A percentile compares a stretch with the other conserved stretches of the same genome.
phyloP scores from a whole-genome alignment of 2,329 filamentous ascomycete species.

The Plenodomus tracheiphilus region DNA sequence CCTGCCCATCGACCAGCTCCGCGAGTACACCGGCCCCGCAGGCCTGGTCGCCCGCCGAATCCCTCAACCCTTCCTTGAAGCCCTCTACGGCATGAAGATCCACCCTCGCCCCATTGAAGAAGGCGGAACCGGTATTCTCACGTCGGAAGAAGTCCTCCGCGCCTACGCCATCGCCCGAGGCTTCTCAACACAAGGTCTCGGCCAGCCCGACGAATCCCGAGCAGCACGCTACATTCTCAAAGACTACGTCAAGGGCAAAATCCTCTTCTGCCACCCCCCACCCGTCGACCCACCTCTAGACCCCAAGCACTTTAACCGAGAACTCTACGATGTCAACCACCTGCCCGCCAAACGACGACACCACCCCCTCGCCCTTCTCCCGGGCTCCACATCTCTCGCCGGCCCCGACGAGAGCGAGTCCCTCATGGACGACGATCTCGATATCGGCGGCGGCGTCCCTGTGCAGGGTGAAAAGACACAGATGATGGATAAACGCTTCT shows the following conservation, averaged over 20 bases:
- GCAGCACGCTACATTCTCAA: conserved; percentile 90
- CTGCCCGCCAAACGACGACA: conserved; percentile 79
- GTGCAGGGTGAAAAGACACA: conserved; percentile 71
- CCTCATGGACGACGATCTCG: conserved; percentile 53
- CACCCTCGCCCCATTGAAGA: conserved; percentile 79
- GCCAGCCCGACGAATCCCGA: conserved; percentile 90
- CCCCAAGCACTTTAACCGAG: conserved; percentile 77
- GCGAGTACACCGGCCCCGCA: conserved; percentile 87
- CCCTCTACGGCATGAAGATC: conserved; percentile 92
- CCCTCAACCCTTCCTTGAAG: conserved; percentile 85
- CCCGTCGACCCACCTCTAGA: conserved; percentile 69
- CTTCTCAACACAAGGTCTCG: conserved; percentile 85
- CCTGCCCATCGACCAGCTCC: conserved; percentile 92
- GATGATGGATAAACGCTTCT: conserved; percentile 86
- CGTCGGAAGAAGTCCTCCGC: conserved; percentile 79
- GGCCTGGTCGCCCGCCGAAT: conserved; percentile 82
- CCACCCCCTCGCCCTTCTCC: conserved; percentile 57
- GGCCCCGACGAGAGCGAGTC: conserved; percentile 41
- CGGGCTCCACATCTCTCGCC: conserved; percentile 40
- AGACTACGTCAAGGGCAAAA: conserved; percentile 95
- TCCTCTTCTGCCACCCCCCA: conserved; percentile 88
- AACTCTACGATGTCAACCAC: conserved; percentile 82
- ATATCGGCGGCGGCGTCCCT: conserved; percentile 45
- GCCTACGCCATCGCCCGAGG: conserved; percentile 88
- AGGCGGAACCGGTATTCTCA: conserved; percentile 86